Base-by-base conservation (phyloP, 1,284 basidiomycete genomes). In the Tausonia pullulans region DNA sequence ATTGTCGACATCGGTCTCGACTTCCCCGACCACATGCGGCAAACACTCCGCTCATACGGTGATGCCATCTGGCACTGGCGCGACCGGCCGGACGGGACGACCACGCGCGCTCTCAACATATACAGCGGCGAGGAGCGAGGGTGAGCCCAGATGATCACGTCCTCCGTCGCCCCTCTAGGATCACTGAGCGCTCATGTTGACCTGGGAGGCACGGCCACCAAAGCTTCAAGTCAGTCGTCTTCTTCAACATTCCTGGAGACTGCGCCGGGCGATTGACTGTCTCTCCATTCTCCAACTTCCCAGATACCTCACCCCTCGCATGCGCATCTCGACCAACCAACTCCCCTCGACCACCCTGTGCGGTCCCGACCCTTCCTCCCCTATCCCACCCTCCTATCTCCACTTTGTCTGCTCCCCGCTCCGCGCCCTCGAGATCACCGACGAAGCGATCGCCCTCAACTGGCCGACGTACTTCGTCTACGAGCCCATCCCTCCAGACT, bases 331-430 rank as follows among this genome's bases (percentile, higher is more conserved):
- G 7, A 88, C 88, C 39, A 77, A 75, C 60, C 89, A 94, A 75
- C 77, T 91, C 55, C 61, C 70, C 7, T 66, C 70, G 51, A 27
- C 27, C 27, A 27, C 27, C 27, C 27, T 27, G 27, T 27, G 27
- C 27, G 27, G 27, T 27, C 27, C 27, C 27, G 27, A 27, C 27
- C 27, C 27, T 27, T 27, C 27, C 27, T 80, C 77, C 3, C 86
- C 85, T 4, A 72, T 74, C 55, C 77, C 76, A 46, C 83, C 90
- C 5, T 74, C 78, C 16, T 82, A 81, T 61, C 73, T 97, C 16
- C 93, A 97, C 74, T 90, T 94, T 69, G 87, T 94, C 14, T 95
- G 90, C 73, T 88, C 87, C 6, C 87, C 88, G 0, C 74, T 79
- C 0, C 81, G 93, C 63, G 90, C 90, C 1, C 73, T 77, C 5